A percentile compares a stretch with the other conserved stretches of the same genome.
Evolutionary conservation across 2,329 filamentous ascomycete genomes (phyloP).

Genomic region (Aspergillus brasiliensis): DNA sequence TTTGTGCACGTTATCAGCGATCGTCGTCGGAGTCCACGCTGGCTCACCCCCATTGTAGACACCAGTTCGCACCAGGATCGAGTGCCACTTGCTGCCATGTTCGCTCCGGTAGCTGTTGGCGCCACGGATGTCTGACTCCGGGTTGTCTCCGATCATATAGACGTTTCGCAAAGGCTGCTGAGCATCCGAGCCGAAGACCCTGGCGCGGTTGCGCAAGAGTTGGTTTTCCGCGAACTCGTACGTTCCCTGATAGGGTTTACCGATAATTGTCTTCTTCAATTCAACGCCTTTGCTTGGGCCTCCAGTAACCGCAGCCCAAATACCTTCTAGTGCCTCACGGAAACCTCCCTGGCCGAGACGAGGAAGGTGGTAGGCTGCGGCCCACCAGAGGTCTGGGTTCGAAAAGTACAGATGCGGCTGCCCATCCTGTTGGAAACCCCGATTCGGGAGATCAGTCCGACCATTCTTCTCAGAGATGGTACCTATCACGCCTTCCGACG

Average conservation of each 20-base stretch:
- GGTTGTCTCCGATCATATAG: slow-evolving; percentile 94
- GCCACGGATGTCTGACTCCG: slow-evolving; percentile 85
- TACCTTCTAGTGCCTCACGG: slow-evolving; percentile 74
- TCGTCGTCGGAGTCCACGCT: slow-evolving; percentile 62
- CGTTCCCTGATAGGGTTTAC: slow-evolving; percentile 77
- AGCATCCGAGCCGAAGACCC: slow-evolving; percentile 44
- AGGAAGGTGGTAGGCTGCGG: slow-evolving; percentile 78
- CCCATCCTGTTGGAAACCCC: slow-evolving; percentile 78
- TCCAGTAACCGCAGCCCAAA: slow-evolving; percentile 73
- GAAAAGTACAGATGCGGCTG: slow-evolving; percentile 85
- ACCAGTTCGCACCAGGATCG: slow-evolving; percentile 77
- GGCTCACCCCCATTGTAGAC: slow-evolving; percentile 67
- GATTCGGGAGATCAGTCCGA: slow-evolving; percentile 63
- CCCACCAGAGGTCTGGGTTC: slow-evolving; percentile 90
- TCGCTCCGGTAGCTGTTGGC: slow-evolving; percentile 74
- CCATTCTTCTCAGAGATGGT: slow-evolving; percentile 77
- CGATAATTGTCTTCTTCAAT: slow-evolving; percentile 69
- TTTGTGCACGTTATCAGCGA: slow-evolving; percentile 73
- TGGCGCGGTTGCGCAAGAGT: slow-evolving; percentile 62
- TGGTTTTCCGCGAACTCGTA: slow-evolving; percentile 82
- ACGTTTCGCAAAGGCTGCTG: slow-evolving; percentile 65
- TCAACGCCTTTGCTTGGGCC: slow-evolving; percentile 55
- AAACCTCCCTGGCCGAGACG: slow-evolving; percentile 92
- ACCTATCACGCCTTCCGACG: slow-evolving; percentile 74
- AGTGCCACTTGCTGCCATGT: slow-evolving; percentile 72